Evolutionary conservation across 2,329 filamentous ascomycete genomes (phyloP), one percentile per base, ranked within the genome.

Genomic region (Amylocarpus encephaloides): DNA sequence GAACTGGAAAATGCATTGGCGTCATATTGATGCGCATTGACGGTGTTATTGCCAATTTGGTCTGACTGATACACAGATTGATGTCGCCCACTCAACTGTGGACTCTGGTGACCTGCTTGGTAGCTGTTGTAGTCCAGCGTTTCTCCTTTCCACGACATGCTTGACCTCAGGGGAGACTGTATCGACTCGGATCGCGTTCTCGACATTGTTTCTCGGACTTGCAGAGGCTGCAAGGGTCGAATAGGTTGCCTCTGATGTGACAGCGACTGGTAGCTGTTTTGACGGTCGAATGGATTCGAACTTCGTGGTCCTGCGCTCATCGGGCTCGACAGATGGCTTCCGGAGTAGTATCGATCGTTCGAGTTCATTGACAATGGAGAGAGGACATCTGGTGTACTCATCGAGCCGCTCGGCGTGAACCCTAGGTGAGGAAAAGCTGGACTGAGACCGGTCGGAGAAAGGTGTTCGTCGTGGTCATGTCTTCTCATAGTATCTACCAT

Each of bases 401-500:
- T 73, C 13, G 70, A 68, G 11, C 68, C 71, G 1, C 73, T 68
- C 15, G 79, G 75, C 46, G 77, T 77, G 62, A 87, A 87, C 2
- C 79, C 79, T 58, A 88, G 81, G 56, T 75, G 75, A 9, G 82
- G 80, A 66, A 87, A 85, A 0, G 79, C 79, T 22, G 84, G 82
- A 55, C 78, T 86, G 22, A 88, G 73, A 10, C 80, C 80, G 0
- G 81, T 80, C 1, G 83, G 77, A 10, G 85, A 86, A 58, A 84
- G 73, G 60, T 85, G 82, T 18, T 83, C 78, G n/a, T 82, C 80
- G 10, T 77, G 75, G 6, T 83, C 79, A 26, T 75, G 59, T 58
- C 83, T 77, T 53, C 84, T 74, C 54, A 86, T 76, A 0, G 77
- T 78, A 59, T 88, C 85, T 19, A 88, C 75, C 69, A 86, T 81